Percentiles rank a stretch among this genome's conserved stretches.
Conservation (phyloP, 306 rosid species). For the Betula pendula region DNA sequence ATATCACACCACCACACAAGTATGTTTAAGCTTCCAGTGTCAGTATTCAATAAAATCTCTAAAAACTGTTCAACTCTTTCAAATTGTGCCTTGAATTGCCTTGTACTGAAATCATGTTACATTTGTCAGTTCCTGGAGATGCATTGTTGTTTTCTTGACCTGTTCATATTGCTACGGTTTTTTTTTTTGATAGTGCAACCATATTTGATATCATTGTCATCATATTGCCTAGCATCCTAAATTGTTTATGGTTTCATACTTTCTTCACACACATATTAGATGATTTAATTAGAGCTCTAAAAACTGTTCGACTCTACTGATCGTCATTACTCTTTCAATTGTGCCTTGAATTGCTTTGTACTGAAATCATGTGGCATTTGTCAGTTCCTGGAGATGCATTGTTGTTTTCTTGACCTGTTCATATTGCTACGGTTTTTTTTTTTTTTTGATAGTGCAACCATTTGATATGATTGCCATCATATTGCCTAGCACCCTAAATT, state of each 20-base stretch:
- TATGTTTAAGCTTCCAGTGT: background rate
- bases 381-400: background rate
- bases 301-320: background rate
- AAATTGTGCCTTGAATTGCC: background rate
- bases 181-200: background rate
- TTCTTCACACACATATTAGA: background rate
- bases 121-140: background rate
- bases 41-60: background rate
- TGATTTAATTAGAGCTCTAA: background rate
- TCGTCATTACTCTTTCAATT: background rate
- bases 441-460: background rate
- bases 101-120: background rate
- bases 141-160: background rate
- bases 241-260: background rate
- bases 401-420: background rate
- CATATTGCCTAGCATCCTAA: too few species aligned
- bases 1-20: background rate
- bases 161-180: background rate
- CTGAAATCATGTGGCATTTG: background rate
- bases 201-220: background rate
- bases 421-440: background rate
- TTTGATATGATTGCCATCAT: background rate
- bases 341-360: background rate
- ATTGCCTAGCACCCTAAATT: background rate
- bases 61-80: background rate